Conservation (phyloP, 805 yeast genomes). For the Candida suzukii region DNA sequence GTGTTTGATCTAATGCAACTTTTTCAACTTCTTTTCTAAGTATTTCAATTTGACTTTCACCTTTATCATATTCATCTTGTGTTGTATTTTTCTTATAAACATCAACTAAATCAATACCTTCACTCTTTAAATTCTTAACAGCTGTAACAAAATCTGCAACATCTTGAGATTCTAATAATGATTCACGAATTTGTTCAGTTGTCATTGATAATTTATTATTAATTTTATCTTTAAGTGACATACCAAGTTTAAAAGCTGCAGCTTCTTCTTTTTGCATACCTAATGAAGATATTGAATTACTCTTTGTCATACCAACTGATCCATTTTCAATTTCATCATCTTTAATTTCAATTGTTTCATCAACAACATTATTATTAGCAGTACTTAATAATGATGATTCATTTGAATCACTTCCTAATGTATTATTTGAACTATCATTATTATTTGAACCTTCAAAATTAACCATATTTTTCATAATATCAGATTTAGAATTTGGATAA, state of each 20-base stretch:
- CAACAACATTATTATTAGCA: neutral
- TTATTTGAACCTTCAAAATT: constrained; percentile 4
- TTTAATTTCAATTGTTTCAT: constrained; percentile 5
- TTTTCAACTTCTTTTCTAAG: neutral
- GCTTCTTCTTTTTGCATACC: constrained; percentile 16
- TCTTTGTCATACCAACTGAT: constrained; percentile 1
- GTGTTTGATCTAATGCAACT: neutral
- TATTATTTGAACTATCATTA: neutral
- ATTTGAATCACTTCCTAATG: too few species aligned
- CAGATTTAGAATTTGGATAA: neutral
- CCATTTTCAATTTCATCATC: constrained; percentile 7
- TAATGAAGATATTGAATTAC: constrained; percentile 6
- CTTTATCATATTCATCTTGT: neutral
- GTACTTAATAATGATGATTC: too few species aligned
- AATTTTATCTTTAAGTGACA: neutral
- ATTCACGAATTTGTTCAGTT: constrained; percentile 28
- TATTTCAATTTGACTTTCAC: neutral
- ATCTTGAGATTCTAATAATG: constrained; percentile 23
- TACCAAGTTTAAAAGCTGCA: constrained; percentile 8
- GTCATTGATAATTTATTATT: constrained; percentile 5
- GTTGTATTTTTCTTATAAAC: constrained; percentile 11
- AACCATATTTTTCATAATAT: constrained; percentile 2
- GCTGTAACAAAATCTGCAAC: constrained; percentile 31
- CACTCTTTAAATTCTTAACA: constrained; percentile 30
- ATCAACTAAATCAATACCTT: constrained; percentile 34